phyloP scores from a whole-genome alignment of 306 rosid species.

The Trifolium repens region DNA sequence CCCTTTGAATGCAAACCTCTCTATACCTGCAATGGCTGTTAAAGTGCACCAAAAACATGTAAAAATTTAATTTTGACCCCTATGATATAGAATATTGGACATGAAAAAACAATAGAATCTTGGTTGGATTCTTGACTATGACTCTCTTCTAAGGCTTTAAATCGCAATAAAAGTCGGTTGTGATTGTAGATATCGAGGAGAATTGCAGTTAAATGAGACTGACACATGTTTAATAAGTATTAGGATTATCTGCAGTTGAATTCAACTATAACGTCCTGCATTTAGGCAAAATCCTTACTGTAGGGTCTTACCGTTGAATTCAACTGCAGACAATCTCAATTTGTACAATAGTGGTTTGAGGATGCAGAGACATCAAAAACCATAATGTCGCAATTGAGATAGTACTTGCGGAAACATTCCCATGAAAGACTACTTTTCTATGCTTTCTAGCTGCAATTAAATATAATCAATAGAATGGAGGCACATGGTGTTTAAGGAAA shows the following conservation, averaged over 20 bases:
- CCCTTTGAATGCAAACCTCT: slow-evolving; percentile 93
- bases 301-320: not conserved
- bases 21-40: slow-evolving; percentile 82
- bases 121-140: slow-evolving; percentile 21
- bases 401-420: not conserved
- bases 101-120: slow-evolving; percentile 1
- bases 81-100: not conserved
- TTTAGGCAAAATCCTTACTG: not conserved
- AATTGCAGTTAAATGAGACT: not conserved
- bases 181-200: not conserved
- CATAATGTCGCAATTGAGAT: not conserved
- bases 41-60: slow-evolving; percentile 28
- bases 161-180: not conserved
- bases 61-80: slow-evolving; percentile 2
- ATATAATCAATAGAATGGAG: not conserved
- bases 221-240: not conserved
- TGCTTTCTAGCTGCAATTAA: not conserved
- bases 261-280: not conserved
- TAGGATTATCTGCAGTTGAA: not conserved
- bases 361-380: not conserved
- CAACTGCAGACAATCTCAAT: not conserved
- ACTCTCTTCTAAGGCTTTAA: not conserved
- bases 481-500: not conserved
- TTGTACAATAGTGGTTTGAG: not conserved
- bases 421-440: not conserved